Percentiles rank a stretch among this genome's conserved stretches.
Evolutionary conservation across 2,329 filamentous ascomycete genomes (phyloP).

Genomic region (Phoma sp.): DNA sequence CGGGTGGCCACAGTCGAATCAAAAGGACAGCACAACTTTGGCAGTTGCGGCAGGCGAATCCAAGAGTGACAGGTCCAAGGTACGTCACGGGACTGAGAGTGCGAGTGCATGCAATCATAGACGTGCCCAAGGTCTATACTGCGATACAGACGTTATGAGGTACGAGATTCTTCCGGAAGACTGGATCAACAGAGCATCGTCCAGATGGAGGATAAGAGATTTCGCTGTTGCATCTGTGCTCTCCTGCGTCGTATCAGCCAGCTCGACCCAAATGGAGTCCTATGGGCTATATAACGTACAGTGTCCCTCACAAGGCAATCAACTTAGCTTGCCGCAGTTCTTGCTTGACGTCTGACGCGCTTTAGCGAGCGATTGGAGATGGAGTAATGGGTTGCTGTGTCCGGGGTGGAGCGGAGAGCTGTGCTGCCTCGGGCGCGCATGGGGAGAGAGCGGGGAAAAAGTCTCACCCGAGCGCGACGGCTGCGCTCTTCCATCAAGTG

Average conservation of each 20-base stretch:
- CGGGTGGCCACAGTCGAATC: neutral
- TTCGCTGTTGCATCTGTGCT: constrained; percentile 21
- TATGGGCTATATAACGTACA: neutral
- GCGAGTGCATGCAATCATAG: constrained; percentile 7
- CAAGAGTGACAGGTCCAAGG: neutral
- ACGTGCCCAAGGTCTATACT: neutral
- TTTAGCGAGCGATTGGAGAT: constrained; percentile 4
- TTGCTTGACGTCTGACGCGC: neutral
- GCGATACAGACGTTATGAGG: neutral
- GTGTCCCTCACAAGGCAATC: neutral
- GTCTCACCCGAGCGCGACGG: constrained; percentile 15
- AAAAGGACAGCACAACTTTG: neutral
- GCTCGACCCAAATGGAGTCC: neutral
- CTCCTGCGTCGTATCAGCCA: constrained; percentile 4
- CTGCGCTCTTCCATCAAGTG: constrained; percentile 5
- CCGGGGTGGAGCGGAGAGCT: constrained; percentile 7
- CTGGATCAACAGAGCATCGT: constrained; percentile 8
- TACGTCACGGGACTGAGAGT: constrained; percentile 4
- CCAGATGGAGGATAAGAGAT: constrained; percentile 19
- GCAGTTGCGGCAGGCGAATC: neutral
- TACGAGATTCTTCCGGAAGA: constrained; percentile 9
- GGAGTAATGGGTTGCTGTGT: constrained; percentile 6
- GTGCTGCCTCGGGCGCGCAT: constrained; percentile 5
- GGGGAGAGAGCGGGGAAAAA: constrained; percentile 17
- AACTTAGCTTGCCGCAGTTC: neutral